Conservation (phyloP, 2,329 filamentous ascomycete species). For the Colletotrichum sublineola region DNA sequence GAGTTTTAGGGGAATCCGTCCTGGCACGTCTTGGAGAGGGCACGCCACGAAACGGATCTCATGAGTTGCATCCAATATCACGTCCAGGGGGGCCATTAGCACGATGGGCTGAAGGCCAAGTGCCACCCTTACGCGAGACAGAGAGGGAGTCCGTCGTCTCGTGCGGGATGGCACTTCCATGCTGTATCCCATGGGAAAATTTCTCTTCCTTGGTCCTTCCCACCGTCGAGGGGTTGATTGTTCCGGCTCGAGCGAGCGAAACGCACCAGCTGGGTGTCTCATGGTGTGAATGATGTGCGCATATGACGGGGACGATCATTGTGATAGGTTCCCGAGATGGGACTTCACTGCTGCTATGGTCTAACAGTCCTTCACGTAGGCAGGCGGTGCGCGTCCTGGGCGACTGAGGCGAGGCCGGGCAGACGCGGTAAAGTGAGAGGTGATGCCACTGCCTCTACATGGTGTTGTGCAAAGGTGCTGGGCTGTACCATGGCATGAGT, state of each 20-base stretch:
- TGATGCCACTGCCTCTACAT: not conserved
- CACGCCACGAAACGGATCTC: constrained; percentile 39
- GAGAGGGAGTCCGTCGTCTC: not conserved
- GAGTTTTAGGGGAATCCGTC: constrained; percentile 12
- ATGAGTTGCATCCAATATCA: constrained; percentile 24
- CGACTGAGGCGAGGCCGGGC: not conserved
- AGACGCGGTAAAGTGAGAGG: constrained; percentile 1
- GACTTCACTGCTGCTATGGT: not conserved
- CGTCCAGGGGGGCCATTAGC: constrained; percentile 7
- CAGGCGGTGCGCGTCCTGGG: no score
- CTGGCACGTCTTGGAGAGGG: constrained; percentile 37
- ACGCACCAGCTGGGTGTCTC: not conserved
- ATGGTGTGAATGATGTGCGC: constrained; percentile 33
- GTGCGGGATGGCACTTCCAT: constrained; percentile 10
- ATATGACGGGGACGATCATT: constrained; percentile 35
- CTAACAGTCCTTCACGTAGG: not conserved
- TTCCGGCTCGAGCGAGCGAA: not conserved
- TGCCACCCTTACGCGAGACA: constrained; percentile 7
- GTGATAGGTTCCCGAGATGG: constrained; percentile 10
- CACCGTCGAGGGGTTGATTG: not conserved
- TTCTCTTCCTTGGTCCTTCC: not conserved
- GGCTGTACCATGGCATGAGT: not conserved
- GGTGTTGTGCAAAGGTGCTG: not conserved
- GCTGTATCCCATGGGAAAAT: constrained; percentile 3
- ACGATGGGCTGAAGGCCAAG: constrained; percentile 14